Evolutionary conservation across 1,284 basidiomycete species (phyloP), one percentile per base, ranked within the genome.

Genomic region (Heterobasidion parviporum): DNA sequence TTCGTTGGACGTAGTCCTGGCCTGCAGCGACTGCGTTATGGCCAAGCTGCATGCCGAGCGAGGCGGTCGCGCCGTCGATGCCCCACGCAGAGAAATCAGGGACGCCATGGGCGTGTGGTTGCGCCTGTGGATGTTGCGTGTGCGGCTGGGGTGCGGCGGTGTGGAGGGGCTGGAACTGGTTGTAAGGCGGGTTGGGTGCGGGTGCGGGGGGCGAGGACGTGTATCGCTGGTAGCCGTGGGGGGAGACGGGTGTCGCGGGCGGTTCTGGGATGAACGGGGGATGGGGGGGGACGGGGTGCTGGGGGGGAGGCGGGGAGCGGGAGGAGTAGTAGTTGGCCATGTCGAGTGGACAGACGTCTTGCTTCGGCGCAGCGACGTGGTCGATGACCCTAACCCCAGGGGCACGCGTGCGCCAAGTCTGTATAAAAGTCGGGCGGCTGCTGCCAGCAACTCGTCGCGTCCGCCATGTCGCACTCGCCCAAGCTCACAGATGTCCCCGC

Each of bases 41-140:
- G 6, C 96, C 94, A 49, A 99, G 85, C 70, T 98, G 96, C 79
- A 99, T 90, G 35, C 96, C 94, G 72, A 99, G 89, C 71, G 97
- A 92, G 0, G 96, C 90, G 2, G 97, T 98, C 3, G 93, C 86
- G 67, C 94, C 92, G 69, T 98, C 90, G 71, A 98, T 81, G 0
- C 87, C 86, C 88, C 88, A 92, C 16, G 85, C 83, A 1, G 77
- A 77, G 62, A 86, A 87, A 64, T 87, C 80, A 4, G 79, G 74
- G 33, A 67, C 55, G 10, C 53, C 58, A 16, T 60, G 59, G 52
- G 60, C 59, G 20, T 59, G 57, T 6, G 57, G 58, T 26, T 66
- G 64, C 8, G 62, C 62, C 20, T 38, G 33, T 38, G 65, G 65
- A 34, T 58, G 61, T 45, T 61, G 54, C 52, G 62, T 59, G 56